Percentiles rank a stretch among this genome's conserved stretches.
These are phyloP conservation scores for Mallotus nudiflorus DNA, from an alignment of 345 rosid genomes.

Conservation along the genomic window DNA sequence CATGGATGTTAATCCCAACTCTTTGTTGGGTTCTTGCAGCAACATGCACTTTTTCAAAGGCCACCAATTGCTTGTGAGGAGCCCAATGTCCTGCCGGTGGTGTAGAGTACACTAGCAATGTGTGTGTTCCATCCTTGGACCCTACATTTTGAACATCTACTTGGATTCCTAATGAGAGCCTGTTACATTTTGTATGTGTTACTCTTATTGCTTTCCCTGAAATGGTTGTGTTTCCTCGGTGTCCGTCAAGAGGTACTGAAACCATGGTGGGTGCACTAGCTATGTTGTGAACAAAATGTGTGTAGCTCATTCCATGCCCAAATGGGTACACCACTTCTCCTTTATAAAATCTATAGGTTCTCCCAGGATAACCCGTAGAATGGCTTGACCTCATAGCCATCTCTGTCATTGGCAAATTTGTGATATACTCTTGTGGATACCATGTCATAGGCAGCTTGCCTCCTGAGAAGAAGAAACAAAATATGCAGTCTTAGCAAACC, in stretches of 20 bases:
- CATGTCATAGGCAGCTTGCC: conserved; percentile 40
- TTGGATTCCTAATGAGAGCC: conserved; percentile 54
- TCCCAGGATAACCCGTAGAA: conserved; percentile 24
- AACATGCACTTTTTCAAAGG: conserved; percentile 62
- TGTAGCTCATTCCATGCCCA: conserved; percentile 85
- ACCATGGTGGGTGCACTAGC: conserved; percentile 56
- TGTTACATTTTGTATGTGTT: conserved; percentile 58
- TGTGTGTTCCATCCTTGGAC: conserved; percentile 59
- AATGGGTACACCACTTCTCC: conserved; percentile 83
- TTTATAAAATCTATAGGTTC: conserved; percentile 59
- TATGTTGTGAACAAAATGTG: conserved; percentile 53
- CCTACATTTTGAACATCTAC: conserved; percentile 71
- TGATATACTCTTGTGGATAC: conserved; percentile 35
- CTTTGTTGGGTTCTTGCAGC: conserved; percentile 48
- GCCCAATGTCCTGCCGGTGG: conserved; percentile 76
- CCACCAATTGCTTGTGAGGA: conserved; percentile 70
- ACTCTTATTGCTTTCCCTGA: conserved; percentile 64
- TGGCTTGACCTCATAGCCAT: conserved; percentile 32
- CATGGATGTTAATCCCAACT: conserved; percentile 64
- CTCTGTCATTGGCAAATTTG: conserved; percentile 32
- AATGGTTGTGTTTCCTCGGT: conserved; percentile 31
- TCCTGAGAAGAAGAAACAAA: background rate
- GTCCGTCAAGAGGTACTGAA: conserved; percentile 50
- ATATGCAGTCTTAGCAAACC: too few species aligned
- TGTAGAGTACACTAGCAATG: conserved; percentile 63